Base-by-base conservation (phyloP, 1,284 basidiomycete genomes). In the Ceratobasidium sp. region DNA sequence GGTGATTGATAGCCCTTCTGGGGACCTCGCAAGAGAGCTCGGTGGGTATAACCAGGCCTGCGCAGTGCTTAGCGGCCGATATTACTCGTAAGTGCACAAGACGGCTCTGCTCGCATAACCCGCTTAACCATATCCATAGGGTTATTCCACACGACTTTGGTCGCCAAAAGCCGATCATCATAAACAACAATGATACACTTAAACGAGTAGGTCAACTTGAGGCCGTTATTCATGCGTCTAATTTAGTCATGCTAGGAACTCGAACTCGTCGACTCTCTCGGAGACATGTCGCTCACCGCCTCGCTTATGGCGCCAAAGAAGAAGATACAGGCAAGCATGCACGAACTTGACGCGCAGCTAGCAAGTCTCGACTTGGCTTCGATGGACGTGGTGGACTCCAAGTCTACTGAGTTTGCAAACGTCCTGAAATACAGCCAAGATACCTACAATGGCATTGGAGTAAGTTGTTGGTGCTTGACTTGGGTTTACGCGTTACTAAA, bases 231-330 rank as follows among this genome's bases (percentile, higher is more conserved):
- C 42, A 60, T 29, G 22, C 25, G 5, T 32, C 31, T 31, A 12
- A 38, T 25, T 15, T n/a, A 15, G 25, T 12, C n/a, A 25, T 38
- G 10, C 12, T 69, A 84, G 80, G 87, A 89, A 80, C 81, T 89
- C 25, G 86, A 87, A 25, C 82, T 88, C 17, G 85, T 89, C 20
- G 87, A 88, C 72, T 85, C 86, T 5, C 82, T 89, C 22, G 86
- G 74, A 29, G 76, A 77, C 65, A 76, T 77, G 40, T 58, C 38
- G 17, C 52, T 71, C 32, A 73, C 42, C 38, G 65, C 34, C 62
- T 42, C 15, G 27, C 49, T 38, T 64, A 38, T 47, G 52, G 31
- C 70, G 12, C 64, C 64, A 13, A 68, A 68, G 64, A 68, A 85
- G 85, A 85, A 87, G 80, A 79, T 87, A 65, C 84, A 87, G 15